These are phyloP conservation scores for Kodamaea jinghongensis DNA, from an alignment of 805 yeast species.

Conservation along the genomic window DNA sequence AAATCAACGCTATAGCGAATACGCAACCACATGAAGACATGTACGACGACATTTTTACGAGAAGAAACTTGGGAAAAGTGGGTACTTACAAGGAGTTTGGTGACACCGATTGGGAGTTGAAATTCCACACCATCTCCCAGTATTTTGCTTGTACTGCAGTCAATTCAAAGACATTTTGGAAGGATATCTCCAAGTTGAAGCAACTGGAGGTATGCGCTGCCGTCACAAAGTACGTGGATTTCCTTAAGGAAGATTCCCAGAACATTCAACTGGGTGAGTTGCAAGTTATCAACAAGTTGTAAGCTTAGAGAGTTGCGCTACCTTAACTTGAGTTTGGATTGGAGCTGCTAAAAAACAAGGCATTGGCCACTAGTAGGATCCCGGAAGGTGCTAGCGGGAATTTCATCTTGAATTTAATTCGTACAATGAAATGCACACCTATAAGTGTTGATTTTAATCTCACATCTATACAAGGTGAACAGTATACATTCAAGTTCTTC, in stretches of 20 bases:
- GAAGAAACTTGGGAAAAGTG: constrained; percentile 24
- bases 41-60: constrained; percentile 17
- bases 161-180: constrained; percentile 23
- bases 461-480: too few species aligned
- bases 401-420: too few species aligned
- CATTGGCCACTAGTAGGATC: too few species aligned
- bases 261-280: constrained; percentile 10
- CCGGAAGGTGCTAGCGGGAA: too few species aligned
- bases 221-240: constrained; percentile 20
- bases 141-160: constrained; percentile 31
- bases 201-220: constrained; percentile 19
- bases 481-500: too few species aligned
- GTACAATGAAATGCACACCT: too few species aligned
- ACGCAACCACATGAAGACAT: constrained; percentile 10
- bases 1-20: constrained; percentile 28
- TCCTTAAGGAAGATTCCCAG: constrained; percentile 19
- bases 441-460: too few species aligned
- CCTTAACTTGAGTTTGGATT: too few species aligned
- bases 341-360: too few species aligned
- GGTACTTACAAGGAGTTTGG: constrained; percentile 18
- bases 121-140: constrained; percentile 29
- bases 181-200: constrained; percentile 11
- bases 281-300: constrained; percentile 6
- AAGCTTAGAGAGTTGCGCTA: not conserved
- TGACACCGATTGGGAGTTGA: constrained; percentile 33